Evolutionary conservation across 441 rosid species (phyloP).

Genomic region (Rhodomyrtus psidioides): DNA sequence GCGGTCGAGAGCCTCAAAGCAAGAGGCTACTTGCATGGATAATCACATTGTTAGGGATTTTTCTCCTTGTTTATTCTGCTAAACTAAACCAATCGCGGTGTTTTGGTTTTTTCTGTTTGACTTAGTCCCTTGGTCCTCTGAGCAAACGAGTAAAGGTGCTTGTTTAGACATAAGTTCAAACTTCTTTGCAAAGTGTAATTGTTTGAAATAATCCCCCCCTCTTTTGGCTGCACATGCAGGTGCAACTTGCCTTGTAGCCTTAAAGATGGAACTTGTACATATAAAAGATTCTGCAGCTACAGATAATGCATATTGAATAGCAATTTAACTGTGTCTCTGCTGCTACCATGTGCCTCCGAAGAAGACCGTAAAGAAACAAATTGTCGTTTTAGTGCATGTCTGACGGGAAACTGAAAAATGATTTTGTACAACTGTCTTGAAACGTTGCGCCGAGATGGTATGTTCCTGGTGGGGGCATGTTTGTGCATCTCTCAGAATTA

Average conservation of each 20-base stretch:
- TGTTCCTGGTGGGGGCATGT: neutral
- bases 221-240: neutral
- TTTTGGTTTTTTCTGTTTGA: neutral
- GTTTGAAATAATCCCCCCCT: neutral
- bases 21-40: slow-evolving; percentile 41
- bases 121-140: neutral
- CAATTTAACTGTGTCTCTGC: neutral
- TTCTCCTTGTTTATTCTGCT: neutral
- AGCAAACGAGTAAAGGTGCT: neutral
- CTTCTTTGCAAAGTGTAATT: neutral
- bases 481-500: neutral
- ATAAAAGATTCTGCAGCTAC: neutral
- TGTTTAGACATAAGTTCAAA: neutral
- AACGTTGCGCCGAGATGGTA: neutral
- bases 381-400: neutral
- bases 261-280: neutral
- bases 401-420: neutral
- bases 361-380: neutral
- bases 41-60: neutral
- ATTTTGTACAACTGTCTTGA: neutral
- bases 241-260: neutral
- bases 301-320: neutral
- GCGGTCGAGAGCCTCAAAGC: slow-evolving; percentile 51
- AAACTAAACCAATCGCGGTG: neutral
- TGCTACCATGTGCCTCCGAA: neutral